A percentile compares a stretch with the other conserved stretches of the same genome.
Conservation (phyloP, 1,284 basidiomycete genomes). For the Bondarzewia mesenterica region DNA sequence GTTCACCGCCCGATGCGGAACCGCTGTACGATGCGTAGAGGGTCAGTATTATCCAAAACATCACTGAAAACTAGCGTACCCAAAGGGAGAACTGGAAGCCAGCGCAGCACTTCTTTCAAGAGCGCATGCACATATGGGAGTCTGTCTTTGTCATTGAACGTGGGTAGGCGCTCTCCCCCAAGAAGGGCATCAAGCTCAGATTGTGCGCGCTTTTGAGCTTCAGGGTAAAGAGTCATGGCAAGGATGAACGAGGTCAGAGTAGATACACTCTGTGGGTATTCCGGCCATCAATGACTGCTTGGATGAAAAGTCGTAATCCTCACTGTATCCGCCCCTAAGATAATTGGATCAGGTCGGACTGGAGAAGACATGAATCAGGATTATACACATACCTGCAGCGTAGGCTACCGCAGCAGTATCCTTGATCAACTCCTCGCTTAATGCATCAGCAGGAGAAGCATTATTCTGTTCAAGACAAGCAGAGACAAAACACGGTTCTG, state of each 20-base stretch:
- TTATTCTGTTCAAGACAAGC: slow-evolving; percentile 11
- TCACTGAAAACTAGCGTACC: neutral
- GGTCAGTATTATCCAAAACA: neutral
- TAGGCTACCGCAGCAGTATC: slow-evolving; percentile 13
- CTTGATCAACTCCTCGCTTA: slow-evolving; percentile 14
- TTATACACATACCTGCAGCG: slow-evolving; percentile 8
- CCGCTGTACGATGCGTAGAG: neutral
- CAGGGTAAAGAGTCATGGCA: slow-evolving; percentile 31
- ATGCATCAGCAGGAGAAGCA: slow-evolving; percentile 1
- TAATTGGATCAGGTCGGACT: neutral
- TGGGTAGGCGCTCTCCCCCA: slow-evolving; percentile 30
- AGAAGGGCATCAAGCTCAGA: slow-evolving; percentile 33
- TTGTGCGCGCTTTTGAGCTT: slow-evolving; percentile 30
- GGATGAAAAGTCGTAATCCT: neutral
- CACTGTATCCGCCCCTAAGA: slow-evolving; percentile 13
- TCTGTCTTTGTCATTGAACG: slow-evolving; percentile 27
- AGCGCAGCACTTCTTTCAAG: slow-evolving; percentile 30
- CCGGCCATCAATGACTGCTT: neutral
- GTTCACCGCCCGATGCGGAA: slow-evolving; percentile 10
- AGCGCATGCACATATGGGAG: slow-evolving; percentile 33
- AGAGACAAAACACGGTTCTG: slow-evolving; percentile 12
- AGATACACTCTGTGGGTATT: slow-evolving; percentile 29
- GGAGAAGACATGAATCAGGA: neutral
- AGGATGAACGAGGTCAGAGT: slow-evolving; percentile 30
- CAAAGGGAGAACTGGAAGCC: slow-evolving; percentile 19